These are phyloP conservation scores for Amoebophrya sp. DNA, from an alignment of 169 alveolate genomes.

Conservation along the genomic window DNA sequence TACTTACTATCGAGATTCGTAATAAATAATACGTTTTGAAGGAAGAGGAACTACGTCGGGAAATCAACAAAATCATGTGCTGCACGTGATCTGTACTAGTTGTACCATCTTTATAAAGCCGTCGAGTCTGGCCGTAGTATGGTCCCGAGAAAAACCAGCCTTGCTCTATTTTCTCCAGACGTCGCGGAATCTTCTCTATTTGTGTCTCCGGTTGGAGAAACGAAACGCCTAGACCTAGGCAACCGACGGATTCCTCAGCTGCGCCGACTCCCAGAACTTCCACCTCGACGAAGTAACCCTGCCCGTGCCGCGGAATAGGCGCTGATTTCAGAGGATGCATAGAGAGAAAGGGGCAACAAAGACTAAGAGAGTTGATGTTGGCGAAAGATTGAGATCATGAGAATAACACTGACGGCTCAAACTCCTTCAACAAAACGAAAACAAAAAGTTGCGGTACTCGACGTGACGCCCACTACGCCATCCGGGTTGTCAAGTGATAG, in stretches of 20 bases:
- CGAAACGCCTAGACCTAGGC: not conserved
- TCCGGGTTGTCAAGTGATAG: not conserved
- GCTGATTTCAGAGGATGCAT: no score
- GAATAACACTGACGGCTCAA: no score
- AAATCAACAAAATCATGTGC: no score
- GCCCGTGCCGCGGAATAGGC: slow-evolving; percentile 25
- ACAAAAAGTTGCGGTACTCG: no score
- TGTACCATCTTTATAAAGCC: not conserved
- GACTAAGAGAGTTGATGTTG: no score
- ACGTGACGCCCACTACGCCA: not conserved
- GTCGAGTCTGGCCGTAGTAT: slow-evolving; percentile 7
- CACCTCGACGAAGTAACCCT: slow-evolving; percentile 26
- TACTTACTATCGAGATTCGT: no score
- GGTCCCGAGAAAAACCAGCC: slow-evolving; percentile 22
- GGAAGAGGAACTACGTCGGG: no score
- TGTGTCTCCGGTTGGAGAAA: not conserved
- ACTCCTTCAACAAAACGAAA: no score
- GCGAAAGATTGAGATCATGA: no score
- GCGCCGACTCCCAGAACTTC: not conserved
- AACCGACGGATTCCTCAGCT: not conserved
- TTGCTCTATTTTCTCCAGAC: not conserved
- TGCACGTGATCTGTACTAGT: no score
- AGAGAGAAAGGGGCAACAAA: no score
- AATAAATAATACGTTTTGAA: no score
- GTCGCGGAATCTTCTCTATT: slow-evolving; percentile 10